Evolutionary conservation across 164 flowering plant species (phyloP).

Genomic region (Vitis riparia): DNA sequence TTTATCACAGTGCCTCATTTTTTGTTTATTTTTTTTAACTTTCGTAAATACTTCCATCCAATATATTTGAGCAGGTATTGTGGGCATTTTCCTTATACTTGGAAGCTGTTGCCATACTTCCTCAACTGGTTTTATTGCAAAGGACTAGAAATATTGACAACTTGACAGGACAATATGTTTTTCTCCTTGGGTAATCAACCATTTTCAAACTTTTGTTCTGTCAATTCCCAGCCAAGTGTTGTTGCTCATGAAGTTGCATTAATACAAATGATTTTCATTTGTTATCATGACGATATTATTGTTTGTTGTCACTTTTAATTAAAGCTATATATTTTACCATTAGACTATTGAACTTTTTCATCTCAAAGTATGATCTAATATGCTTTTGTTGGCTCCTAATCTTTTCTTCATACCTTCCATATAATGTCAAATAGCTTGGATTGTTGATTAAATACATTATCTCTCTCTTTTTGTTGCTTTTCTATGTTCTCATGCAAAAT

Average conservation of each 20-base stretch:
- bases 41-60: background rate
- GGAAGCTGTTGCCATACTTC: constrained; percentile 98
- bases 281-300: background rate
- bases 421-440: too few relatives aligned
- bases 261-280: background rate
- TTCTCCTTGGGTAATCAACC: constrained; percentile 73
- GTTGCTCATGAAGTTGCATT: background rate
- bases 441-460: too few relatives aligned
- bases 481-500: too few relatives aligned
- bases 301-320: too few relatives aligned
- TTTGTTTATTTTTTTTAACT: background rate
- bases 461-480: too few relatives aligned
- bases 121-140: constrained; percentile 90
- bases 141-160: constrained; percentile 92
- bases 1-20: background rate
- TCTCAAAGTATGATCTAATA: too few relatives aligned
- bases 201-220: background rate
- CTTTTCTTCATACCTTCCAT: too few relatives aligned
- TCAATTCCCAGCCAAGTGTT: background rate
- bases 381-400: too few relatives aligned
- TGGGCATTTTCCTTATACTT: constrained; percentile 89
- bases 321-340: too few relatives aligned
- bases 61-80: constrained; percentile 56
- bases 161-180: constrained; percentile 91
- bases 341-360: too few relatives aligned